Evolutionary conservation across 2,329 filamentous ascomycete species (phyloP).

Genomic region (Leptographium wingfieldii): DNA sequence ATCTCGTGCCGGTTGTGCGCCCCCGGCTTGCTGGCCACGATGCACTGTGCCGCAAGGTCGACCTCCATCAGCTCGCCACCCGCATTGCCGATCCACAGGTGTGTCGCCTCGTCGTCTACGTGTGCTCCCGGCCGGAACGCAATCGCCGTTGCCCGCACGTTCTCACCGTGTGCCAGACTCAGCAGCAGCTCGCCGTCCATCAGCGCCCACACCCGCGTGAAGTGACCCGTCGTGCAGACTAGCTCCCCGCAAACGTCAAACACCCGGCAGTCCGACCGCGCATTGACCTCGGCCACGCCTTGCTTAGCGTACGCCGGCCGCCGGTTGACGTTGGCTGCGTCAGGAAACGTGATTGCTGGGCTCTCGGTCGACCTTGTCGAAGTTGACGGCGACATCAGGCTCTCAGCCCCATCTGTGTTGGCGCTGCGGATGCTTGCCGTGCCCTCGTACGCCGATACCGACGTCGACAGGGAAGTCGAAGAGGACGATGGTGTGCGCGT

Average conservation of each 20-base stretch:
- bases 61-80: slow-evolving; percentile 81
- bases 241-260: slow-evolving; percentile 82
- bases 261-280: slow-evolving; percentile 75
- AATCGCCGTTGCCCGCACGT: slow-evolving; percentile 66
- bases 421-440: too few relatives aligned
- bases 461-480: neutral
- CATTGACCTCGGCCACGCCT: slow-evolving; percentile 62
- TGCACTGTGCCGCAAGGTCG: slow-evolving; percentile 61
- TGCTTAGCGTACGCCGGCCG: slow-evolving; percentile 64
- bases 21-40: slow-evolving; percentile 54
- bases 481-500: slow-evolving; percentile 3
- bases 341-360: slow-evolving; percentile 47
- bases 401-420: neutral
- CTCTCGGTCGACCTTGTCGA: neutral
- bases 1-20: slow-evolving; percentile 72
- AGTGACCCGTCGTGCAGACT: slow-evolving; percentile 73
- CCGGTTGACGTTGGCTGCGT: slow-evolving; percentile 73
- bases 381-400: neutral
- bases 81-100: slow-evolving; percentile 83
- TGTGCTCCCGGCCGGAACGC: slow-evolving; percentile 73
- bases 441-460: neutral
- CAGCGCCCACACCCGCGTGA: slow-evolving; percentile 82
- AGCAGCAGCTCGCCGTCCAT: slow-evolving; percentile 69
- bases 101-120: slow-evolving; percentile 66
- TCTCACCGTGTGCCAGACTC: slow-evolving; percentile 74